Percentiles rank a stretch among this genome's conserved stretches.
phyloP scores from a whole-genome alignment of 169 alveolate genomes.

The Eimeria sp. region DNA sequence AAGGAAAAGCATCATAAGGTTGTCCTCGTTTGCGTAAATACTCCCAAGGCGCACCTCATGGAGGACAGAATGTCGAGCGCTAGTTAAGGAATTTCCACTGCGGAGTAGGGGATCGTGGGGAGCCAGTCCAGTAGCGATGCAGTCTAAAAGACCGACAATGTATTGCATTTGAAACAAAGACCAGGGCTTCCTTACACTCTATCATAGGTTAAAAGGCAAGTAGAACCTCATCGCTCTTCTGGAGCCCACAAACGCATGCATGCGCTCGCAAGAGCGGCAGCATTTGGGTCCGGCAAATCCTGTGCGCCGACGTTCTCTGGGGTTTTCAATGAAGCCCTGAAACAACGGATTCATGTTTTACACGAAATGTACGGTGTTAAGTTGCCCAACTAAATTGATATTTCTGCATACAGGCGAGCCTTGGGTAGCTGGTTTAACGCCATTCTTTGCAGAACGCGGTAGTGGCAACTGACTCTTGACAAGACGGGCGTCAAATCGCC shows the following conservation, averaged over 20 bases:
- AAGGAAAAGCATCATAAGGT: not conserved
- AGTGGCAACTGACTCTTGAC: not conserved
- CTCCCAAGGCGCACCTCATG: not conserved
- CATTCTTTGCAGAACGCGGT: not conserved
- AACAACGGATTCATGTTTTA: not conserved
- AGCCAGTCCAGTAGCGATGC: not conserved
- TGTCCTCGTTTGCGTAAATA: not conserved
- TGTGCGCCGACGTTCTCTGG: not conserved
- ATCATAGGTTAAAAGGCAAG: not conserved
- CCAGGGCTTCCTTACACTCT: not conserved
- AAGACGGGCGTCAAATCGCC: not conserved
- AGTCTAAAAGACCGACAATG: not conserved
- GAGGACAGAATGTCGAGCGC: not conserved
- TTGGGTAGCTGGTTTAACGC: not conserved
- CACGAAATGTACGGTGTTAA: not conserved
- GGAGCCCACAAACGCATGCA: slow-evolving; percentile 73
- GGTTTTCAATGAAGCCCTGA: not conserved
- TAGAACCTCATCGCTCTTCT: not conserved
- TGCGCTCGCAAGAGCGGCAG: slow-evolving; percentile 46
- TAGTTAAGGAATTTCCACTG: not conserved
- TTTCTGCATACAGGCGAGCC: not conserved
- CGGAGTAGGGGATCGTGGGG: not conserved
- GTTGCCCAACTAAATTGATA: not conserved
- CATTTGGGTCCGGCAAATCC: not conserved
- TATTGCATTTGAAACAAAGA: not conserved